Conservation (phyloP, 2,329 filamentous ascomycete species). For the Fusarium sp. region DNA sequence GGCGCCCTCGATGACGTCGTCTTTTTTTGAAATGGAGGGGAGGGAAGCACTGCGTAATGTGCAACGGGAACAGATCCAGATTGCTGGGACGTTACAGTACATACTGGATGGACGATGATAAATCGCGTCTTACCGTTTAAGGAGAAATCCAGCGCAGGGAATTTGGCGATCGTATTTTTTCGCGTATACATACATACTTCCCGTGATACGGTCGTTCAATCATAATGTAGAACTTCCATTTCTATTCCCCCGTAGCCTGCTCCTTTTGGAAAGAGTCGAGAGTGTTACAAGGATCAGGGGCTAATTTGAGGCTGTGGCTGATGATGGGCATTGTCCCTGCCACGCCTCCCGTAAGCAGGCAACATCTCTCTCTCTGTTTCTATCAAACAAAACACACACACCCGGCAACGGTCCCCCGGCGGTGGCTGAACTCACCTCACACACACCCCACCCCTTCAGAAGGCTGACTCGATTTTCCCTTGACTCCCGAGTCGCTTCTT, state of each 20-base stretch:
- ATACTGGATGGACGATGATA: neutral
- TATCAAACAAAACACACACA: neutral
- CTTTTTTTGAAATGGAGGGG: neutral
- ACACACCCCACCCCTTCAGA: neutral
- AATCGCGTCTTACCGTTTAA: neutral
- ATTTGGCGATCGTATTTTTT: slow-evolving; percentile 16
- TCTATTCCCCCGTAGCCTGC: neutral
- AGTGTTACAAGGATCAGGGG: slow-evolving; percentile 17
- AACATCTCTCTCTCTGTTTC: neutral
- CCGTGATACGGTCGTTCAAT: slow-evolving; percentile 1
- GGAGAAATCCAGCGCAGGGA: neutral
- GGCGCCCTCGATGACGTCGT: neutral
- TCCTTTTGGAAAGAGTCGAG: neutral
- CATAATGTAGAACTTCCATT: neutral
- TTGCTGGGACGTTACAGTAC: neutral
- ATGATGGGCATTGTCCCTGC: slow-evolving; percentile 21
- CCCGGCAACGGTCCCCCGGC: slow-evolving; percentile 17
- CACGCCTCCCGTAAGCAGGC: slow-evolving; percentile 30
- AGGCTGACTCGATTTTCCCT: neutral
- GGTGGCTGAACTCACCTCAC: slow-evolving; percentile 12
- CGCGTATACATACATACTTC: slow-evolving; percentile 7
- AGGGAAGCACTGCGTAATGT: neutral
- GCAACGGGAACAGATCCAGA: neutral
- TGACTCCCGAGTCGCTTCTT: slow-evolving; percentile 12
- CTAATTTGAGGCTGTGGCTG: slow-evolving; percentile 37